Evolutionary conservation across 2,329 filamentous ascomycete species (phyloP).

Genomic region (Stachybotrys chartarum): DNA sequence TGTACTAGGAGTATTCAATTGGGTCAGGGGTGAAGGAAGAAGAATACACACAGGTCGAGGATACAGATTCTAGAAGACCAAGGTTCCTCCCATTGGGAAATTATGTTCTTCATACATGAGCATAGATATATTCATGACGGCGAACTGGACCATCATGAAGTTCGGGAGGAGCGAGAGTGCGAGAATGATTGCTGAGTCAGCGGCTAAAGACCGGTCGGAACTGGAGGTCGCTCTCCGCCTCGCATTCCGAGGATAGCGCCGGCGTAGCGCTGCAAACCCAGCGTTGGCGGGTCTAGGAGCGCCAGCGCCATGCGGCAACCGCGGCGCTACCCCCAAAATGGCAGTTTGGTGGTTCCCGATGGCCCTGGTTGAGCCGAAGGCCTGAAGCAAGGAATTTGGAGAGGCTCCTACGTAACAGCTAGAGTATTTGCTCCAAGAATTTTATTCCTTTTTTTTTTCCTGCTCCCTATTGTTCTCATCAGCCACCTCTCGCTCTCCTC

Average conservation of each 20-base stretch:
- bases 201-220: neutral
- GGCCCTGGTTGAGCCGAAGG: neutral
- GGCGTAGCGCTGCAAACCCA: neutral
- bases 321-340: neutral
- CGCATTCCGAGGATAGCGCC: neutral
- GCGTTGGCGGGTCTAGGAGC: neutral
- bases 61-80: neutral
- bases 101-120: neutral
- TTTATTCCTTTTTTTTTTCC: constrained; percentile 1
- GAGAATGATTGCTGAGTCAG: neutral
- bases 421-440: neutral
- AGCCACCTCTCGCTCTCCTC: constrained; percentile 10
- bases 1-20: neutral
- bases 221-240: neutral
- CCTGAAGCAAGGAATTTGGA: neutral
- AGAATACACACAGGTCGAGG: neutral
- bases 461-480: constrained; percentile 5
- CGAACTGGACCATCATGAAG: neutral
- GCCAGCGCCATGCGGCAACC: neutral
- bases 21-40: neutral
- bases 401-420: neutral
- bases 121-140: neutral
- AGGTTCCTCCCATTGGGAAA: neutral
- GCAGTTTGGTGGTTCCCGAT: neutral
- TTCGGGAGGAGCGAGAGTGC: neutral